A percentile compares a stretch with the other conserved stretches of the same genome.
phyloP scores from a whole-genome alignment of 345 rosid genomes.

The Moringa oleifera region DNA sequence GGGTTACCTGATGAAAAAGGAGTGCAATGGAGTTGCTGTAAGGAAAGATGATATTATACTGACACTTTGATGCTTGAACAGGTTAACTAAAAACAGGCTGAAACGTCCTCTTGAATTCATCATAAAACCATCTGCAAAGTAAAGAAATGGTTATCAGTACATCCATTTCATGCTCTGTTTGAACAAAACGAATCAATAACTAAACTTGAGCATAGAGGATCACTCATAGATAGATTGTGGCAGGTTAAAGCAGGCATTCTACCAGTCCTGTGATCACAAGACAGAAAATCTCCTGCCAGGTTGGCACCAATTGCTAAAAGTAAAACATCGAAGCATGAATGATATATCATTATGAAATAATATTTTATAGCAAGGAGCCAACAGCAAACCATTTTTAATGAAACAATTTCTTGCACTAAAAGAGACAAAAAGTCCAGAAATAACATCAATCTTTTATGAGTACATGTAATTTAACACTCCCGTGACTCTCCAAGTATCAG shows the following conservation, averaged over 20 bases:
- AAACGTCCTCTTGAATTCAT: slow-evolving; percentile 48
- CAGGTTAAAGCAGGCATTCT: too few relatives aligned
- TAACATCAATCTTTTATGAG: too few relatives aligned
- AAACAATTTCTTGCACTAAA: too few relatives aligned
- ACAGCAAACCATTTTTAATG: not conserved
- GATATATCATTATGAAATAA: not conserved
- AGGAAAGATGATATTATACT: slow-evolving; percentile 1
- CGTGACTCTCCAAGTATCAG: too few relatives aligned
- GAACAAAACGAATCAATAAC: too few relatives aligned
- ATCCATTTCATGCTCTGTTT: not conserved
- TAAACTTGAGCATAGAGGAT: too few relatives aligned
- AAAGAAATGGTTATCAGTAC: not conserved
- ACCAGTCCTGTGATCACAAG: too few relatives aligned
- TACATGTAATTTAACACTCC: too few relatives aligned
- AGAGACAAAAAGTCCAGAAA: too few relatives aligned
- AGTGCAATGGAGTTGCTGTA: slow-evolving; percentile 5
- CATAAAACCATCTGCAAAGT: slow-evolving; percentile 61
- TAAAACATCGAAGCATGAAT: not conserved
- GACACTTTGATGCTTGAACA: slow-evolving; percentile 5
- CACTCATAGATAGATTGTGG: too few relatives aligned
- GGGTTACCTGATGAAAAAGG: slow-evolving; percentile 22
- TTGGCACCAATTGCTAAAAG: not conserved
- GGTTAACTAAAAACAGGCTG: slow-evolving; percentile 47
- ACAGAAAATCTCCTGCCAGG: too few relatives aligned
- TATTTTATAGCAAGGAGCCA: not conserved